Evolutionary conservation across 345 rosid species (phyloP), one percentile per base, ranked within the genome.

Genomic region (Atalantia buxifolia): DNA sequence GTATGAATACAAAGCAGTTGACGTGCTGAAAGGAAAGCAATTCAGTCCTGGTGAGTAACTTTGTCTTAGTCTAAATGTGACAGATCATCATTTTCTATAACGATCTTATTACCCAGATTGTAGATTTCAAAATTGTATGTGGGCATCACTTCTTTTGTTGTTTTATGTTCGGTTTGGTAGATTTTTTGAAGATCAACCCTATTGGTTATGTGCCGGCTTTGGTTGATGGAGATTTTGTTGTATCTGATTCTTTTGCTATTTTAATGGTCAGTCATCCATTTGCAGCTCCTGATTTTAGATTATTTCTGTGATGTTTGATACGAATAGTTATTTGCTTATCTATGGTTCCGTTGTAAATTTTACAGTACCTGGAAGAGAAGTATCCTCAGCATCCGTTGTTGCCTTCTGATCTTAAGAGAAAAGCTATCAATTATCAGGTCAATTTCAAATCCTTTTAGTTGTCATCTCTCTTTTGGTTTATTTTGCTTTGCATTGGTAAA

Each of bases 291-390:
- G 2, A 22, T 16, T 27, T 25, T 6, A 0, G 30, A 12, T 38
- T 61, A 13, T 57, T 61, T 48, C 38, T 35, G 19, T n/a, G 36
- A 16, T 69, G 21, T 9, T 25, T 31, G 55, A 76, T 82, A 30
- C 18, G 3, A 63, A 33, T 69, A 14, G 5, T 45, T 66, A 5
- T 30, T 7, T 25, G 27, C 50, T 45, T 12, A 3, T 45, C 12
- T 45, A 45, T 8, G 28, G 8, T 76, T 40, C 5, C 18, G n/a
- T 71, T 12, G 56, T n/a, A 18, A 28, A 18, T 40, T 42, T 74
- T 74, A 4, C 80, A 95, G 98, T 93, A 93, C 84, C 75, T 95
- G 75, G 98, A 95, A 77, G 97, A 92, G 82, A 92, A 91, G 81
- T 93, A 88, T 81, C 97, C 97, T 67, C 87, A 93, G 63, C 84